Evolutionary conservation across 2,329 filamentous ascomycete species (phyloP), one percentile per base, ranked within the genome.

Genomic region (Epichloe sp.): DNA sequence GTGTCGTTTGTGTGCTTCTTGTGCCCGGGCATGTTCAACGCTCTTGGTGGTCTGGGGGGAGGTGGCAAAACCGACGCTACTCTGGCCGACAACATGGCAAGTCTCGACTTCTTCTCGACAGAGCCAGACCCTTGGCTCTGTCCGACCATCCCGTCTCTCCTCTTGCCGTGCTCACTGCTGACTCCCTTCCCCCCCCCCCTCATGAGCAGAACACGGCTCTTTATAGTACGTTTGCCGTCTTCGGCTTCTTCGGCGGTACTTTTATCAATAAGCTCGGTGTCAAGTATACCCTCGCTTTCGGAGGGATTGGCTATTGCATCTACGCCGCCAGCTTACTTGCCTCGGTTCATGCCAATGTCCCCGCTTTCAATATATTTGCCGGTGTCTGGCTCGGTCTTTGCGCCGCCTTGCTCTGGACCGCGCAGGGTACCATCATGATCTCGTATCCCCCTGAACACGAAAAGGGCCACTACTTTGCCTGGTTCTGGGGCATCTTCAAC

Each of bases 401-500:
- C 62, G 87, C 87, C 45, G 86, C 85, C 62, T 74, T 91, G 40
- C 74, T 93, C 38, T 93, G 87, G 87, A 84, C 83, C 36, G 87
- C 85, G 1, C 86, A 91, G 68, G 86, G 87, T 53, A 82, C 85
- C 53, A 87, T 91, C 62, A 90, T 91, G 84, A 91, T 95, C 80
- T 82, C 86, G 41, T 95, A 95, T 65, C 89, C 89, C 2, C 2
- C 74, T 19, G 90, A 95, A 69, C 68, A 79, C 36, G 79, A 80
- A 56, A 95, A 95, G 74, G 90, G 90, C 44, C 82, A 83, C 53
- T 95, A 89, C 66, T 95, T 95, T 65, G 86, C 86, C 54, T 83
- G 82, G 72, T 95, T 95, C 71, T 95, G 90, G 90, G 82, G 89
- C 65, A 94, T 96, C 62, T 96, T 95, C 76, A 95, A 95, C 68